Percentiles rank a stretch among this genome's conserved stretches.
Conservation (phyloP, 1,284 basidiomycete genomes). For the Mycena sp. region DNA sequence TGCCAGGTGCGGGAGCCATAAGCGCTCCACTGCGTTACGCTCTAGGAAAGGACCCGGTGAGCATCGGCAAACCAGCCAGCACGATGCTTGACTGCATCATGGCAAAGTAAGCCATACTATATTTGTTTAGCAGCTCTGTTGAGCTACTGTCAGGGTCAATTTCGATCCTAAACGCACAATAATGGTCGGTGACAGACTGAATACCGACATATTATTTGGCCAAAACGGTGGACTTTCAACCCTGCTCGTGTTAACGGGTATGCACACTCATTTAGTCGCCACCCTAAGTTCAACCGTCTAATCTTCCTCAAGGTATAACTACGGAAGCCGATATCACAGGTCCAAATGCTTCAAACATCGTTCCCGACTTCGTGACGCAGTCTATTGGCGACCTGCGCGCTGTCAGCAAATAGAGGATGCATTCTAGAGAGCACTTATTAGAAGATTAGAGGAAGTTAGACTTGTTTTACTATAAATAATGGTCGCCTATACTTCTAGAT, state of each 20-base stretch:
- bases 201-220: constrained; percentile 96
- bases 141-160: constrained; percentile 64
- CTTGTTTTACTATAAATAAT: too few species aligned
- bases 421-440: too few species aligned
- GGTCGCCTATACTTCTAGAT: too few species aligned
- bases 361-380: constrained; percentile 85
- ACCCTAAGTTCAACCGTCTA: constrained; percentile 11
- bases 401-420: constrained; percentile 11
- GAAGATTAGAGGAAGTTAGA: too few species aligned
- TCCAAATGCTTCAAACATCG: constrained; percentile 71
- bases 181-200: constrained; percentile 95
- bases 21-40: constrained; percentile 86
- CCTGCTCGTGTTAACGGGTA: constrained; percentile 94
- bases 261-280: constrained; percentile 13
- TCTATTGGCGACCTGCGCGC: constrained; percentile 80
- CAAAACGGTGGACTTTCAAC: constrained; percentile 87
- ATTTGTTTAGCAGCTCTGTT: not conserved
- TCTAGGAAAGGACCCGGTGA: constrained; percentile 75
- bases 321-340: constrained; percentile 76
- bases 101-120: constrained; percentile 74
- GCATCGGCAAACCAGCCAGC: constrained; percentile 92
- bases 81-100: constrained; percentile 96
- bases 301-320: constrained; percentile 70
- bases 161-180: constrained; percentile 89
- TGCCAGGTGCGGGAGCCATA: constrained; percentile 88